These are phyloP conservation scores for Orbilia javanica DNA, from an alignment of 2,329 filamentous ascomycete genomes.

Conservation along the genomic window DNA sequence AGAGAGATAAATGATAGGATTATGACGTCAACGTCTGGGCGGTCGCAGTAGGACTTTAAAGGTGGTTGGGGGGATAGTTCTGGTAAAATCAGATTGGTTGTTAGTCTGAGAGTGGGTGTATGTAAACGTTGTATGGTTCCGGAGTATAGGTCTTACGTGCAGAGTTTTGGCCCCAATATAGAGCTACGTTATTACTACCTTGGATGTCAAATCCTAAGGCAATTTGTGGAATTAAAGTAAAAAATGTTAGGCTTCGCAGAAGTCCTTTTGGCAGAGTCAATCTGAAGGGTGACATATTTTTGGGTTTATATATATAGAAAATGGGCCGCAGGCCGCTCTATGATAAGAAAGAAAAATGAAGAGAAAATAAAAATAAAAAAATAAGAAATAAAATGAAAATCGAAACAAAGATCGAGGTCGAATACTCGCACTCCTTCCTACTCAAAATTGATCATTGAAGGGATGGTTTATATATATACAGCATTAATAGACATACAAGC, in stretches of 20 bases:
- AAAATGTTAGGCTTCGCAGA: not conserved
- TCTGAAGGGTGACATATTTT: not conserved
- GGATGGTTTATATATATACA: slow-evolving; percentile 5
- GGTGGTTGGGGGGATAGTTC: slow-evolving; percentile 34
- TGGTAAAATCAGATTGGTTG: not conserved
- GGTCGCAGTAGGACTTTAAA: slow-evolving; percentile 59
- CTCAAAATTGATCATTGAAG: not conserved
- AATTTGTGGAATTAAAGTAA: not conserved
- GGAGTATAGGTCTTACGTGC: slow-evolving; percentile 18
- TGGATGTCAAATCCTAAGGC: slow-evolving; percentile 12
- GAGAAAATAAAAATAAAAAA: not conserved
- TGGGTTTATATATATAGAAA: not conserved
- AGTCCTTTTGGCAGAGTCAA: not conserved
- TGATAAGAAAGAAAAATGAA: not conserved
- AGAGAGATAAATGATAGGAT: slow-evolving; percentile 62
- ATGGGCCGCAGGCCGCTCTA: slow-evolving; percentile 1
- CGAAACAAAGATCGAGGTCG: not conserved
- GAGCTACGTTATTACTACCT: slow-evolving; percentile 34
- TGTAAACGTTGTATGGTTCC: no score
- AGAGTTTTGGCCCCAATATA: slow-evolving; percentile 57
- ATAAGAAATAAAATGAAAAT: not conserved
- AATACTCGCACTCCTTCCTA: not conserved
- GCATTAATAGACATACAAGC: not conserved
- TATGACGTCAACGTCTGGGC: slow-evolving; percentile 63
- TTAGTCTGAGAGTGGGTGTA: not conserved